A percentile compares a stretch with the other conserved stretches of the same genome.
phyloP scores from a whole-genome alignment of 2,329 filamentous ascomycete species.

The Didymosphaeria variabile region DNA sequence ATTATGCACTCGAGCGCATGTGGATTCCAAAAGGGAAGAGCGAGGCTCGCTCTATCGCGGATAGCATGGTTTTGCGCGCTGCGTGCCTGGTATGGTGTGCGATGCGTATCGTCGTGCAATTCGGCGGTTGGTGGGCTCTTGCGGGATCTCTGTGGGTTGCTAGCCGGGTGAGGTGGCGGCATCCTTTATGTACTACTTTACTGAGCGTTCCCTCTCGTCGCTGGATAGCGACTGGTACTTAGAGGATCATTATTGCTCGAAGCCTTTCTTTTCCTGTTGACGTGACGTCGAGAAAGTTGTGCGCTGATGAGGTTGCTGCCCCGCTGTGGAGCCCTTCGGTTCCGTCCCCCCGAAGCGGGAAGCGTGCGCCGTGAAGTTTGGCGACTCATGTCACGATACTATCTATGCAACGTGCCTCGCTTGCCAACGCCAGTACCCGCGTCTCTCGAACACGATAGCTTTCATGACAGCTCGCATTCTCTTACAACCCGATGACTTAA shows the following conservation, averaged over 20 bases:
- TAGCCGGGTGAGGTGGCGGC: constrained; percentile 30
- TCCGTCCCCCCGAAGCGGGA: constrained; percentile 2
- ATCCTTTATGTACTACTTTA: constrained; percentile 38
- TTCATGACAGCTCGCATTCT: too few relatives aligned
- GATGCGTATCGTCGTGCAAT: constrained; percentile 24
- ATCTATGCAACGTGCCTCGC: neutral
- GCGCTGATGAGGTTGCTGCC: constrained; percentile 12
- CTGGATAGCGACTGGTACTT: constrained; percentile 31
- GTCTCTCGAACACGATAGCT: neutral
- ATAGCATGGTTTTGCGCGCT: constrained; percentile 21
- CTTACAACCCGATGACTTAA: too few relatives aligned
- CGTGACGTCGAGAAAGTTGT: constrained; percentile 28
- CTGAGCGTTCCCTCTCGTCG: constrained; percentile 29
- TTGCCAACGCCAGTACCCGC: neutral
- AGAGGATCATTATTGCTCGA: constrained; percentile 28
- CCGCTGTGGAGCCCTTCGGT: constrained; percentile 7
- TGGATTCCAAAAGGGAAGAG: constrained; percentile 47
- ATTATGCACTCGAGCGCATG: constrained; percentile 36
- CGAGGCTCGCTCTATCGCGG: constrained; percentile 35
- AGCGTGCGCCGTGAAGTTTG: neutral
- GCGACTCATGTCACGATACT: constrained; percentile 7
- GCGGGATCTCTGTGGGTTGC: constrained; percentile 31
- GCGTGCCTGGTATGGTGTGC: constrained; percentile 27
- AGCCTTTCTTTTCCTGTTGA: constrained; percentile 8
- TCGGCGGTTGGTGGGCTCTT: constrained; percentile 28